Conservation (phyloP, 257 asterid species). For the Fraxinus anomala region DNA sequence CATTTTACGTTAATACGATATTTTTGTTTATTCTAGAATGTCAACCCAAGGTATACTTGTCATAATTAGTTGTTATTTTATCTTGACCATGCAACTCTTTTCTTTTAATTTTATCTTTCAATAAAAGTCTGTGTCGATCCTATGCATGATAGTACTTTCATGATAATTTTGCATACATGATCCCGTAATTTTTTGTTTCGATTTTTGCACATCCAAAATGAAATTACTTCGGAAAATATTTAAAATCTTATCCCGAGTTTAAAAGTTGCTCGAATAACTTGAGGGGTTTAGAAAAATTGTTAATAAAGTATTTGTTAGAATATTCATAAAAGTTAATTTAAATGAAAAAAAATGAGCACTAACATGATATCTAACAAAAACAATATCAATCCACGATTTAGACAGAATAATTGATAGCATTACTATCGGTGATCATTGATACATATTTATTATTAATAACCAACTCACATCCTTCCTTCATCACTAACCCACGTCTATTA, state of each 20-base stretch:
- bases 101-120: constrained; percentile 3
- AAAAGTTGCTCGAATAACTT: too few species aligned
- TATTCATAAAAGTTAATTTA: too few species aligned
- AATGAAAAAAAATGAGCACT: too few species aligned
- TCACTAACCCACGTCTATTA: too few species aligned
- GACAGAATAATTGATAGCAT: too few species aligned
- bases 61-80: constrained; percentile 20
- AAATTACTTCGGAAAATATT: neutral
- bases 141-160: neutral
- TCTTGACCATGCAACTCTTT: constrained; percentile 28
- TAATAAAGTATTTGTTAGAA: too few species aligned
- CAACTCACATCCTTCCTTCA: too few species aligned
- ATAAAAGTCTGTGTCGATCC: constrained; percentile 31
- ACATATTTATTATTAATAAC: too few species aligned
- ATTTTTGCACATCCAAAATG: neutral
- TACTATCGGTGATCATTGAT: too few species aligned
- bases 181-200: neutral
- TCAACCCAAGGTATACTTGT: constrained; percentile 28
- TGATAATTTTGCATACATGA: neutral
- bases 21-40: constrained; percentile 26
- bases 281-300: too few species aligned
- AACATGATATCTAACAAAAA: too few species aligned
- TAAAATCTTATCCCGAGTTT: neutral
- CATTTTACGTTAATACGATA: neutral
- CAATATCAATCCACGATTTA: too few species aligned